Evolutionary conservation across 306 rosid species (phyloP), one percentile per base, ranked within the genome.

Genomic region (Prunus salicina): DNA sequence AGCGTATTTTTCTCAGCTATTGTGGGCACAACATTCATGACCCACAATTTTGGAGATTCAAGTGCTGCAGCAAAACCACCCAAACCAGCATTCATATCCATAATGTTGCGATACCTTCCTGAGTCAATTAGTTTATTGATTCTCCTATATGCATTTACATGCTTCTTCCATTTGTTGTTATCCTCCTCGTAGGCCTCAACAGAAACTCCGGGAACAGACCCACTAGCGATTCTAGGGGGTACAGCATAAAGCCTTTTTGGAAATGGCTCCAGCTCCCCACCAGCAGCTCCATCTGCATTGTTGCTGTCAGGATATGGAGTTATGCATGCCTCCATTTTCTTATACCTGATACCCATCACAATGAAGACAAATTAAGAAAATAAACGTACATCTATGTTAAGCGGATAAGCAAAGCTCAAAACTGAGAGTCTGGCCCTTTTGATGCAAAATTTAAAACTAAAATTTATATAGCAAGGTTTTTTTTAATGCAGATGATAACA

Each of bases 31-130:
- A 92, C 98, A 81, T 95, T 95, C 97, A 95, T 95, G 76, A 92
- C 92, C 98, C 97, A 95, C 45, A 88, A 82, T 81, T 95, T 95
- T 5, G 97, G 72, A 80, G 96, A 90, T 13, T 88, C 82, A 72
- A 90, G 76, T 12, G 96, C 97, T 3, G 97, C 97, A 73, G 96
- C 97, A 79, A 95, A 95, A 78, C 99, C 69, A 76, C 98, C 99
- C 72, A 96, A 82, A 70, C 94, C 97, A 74, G 98, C 97, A 88
- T 89, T 96, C 98, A 92, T 88, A 75, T 96, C 98, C 98, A 96
- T 87, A 52, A 96, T 87, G 82, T 96, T 96, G 81, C 93, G 97
- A 81, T 96, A 93, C 91, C 99, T 91, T 86, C 97, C 99, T 18
- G 98, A 67, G 77, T 86, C 89, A 28, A 93, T 47, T 52, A 91